Base-by-base conservation (phyloP, 106 monocot genomes). In the Dioscorea zingiberensis region DNA sequence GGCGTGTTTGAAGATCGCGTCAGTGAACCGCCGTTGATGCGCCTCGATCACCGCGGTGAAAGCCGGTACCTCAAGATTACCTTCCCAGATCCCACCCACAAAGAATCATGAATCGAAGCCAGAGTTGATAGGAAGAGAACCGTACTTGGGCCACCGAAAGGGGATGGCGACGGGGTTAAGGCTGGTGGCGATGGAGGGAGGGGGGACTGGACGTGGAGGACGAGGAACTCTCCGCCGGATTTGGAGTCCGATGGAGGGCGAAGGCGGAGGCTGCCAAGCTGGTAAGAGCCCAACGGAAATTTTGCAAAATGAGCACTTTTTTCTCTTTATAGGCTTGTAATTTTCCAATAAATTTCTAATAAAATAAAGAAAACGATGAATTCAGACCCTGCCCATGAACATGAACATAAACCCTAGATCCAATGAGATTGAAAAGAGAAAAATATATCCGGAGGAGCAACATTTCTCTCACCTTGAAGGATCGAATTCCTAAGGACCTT, bases 231-330 rank as follows among this genome's bases (percentile, higher is more conserved):
- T 7, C 83, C 83, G 15, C 78, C 80, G 19, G 80, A 24, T 22
- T 74, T 74, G 19, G 16, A 55, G 3, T 45, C 25, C 7, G 47
- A 19, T 51, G 9, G 32, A 54, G 25, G 60, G 26, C 77, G 73
- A 58, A 94, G 90, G 15, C 76, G 90, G 54, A 94, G 90, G n/a
- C n/a, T n/a, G n/a, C n/a, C n/a, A n/a, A n/a, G 78, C 90, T 94
- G 25, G 76, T 63, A 16, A 90, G 77, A 48, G 94, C 84, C 94
- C 94, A 94, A 2, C 66, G 70, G 10, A 38, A 38, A 38, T 38
- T 38, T 38, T 6, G 38, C 38, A 38, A 38, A 38, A 38, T 38
- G 38, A 38, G 10, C 38, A 38, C 38, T 6, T n/a, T n/a, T n/a
- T n/a, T n/a, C n/a, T n/a, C n/a, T n/a, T n/a, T n/a, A n/a, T n/a